phyloP scores from a whole-genome alignment of 306 rosid genomes.

The Cicer judaicum region DNA sequence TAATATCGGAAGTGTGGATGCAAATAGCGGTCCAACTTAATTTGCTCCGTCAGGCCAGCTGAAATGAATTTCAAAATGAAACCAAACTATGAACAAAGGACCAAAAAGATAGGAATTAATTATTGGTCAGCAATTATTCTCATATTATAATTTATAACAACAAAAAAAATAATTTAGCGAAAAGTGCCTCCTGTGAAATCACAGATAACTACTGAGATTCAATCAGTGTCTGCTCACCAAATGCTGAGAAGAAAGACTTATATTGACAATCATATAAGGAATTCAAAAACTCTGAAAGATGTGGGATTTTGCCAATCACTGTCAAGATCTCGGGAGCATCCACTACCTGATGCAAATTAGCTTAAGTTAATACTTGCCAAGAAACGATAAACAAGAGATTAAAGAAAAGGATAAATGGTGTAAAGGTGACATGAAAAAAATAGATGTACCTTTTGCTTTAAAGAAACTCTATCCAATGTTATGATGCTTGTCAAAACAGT shows the following conservation, averaged over 20 bases:
- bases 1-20: constrained; percentile 91
- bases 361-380: constrained; percentile 11
- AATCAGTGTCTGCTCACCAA: constrained; percentile 65
- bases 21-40: constrained; percentile 89
- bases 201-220: background rate
- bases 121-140: constrained; percentile 25
- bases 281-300: constrained; percentile 83
- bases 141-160: constrained; percentile 23
- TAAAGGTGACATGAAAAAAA: constrained; percentile 25
- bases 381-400: constrained; percentile 11
- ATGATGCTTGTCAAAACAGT: constrained; percentile 95
- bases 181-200: constrained; percentile 7
- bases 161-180: constrained; percentile 2
- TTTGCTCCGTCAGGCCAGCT: constrained; percentile 92
- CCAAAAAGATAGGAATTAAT: constrained; percentile 23
- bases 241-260: constrained; percentile 89
- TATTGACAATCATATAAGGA: constrained; percentile 82
- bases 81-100: constrained; percentile 21
- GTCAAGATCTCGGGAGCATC: constrained; percentile 98
- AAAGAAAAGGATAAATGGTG: background rate
- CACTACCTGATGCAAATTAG: constrained; percentile 65
- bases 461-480: constrained; percentile 90
- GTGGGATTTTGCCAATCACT: constrained; percentile 87
- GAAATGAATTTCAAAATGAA: constrained; percentile 42
- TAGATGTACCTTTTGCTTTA: constrained; percentile 80